Evolutionary conservation across 176 grass and related monocot genomes (phyloP), one percentile per base, ranked within the genome.

Genomic region (Triticum dicoccoides): DNA sequence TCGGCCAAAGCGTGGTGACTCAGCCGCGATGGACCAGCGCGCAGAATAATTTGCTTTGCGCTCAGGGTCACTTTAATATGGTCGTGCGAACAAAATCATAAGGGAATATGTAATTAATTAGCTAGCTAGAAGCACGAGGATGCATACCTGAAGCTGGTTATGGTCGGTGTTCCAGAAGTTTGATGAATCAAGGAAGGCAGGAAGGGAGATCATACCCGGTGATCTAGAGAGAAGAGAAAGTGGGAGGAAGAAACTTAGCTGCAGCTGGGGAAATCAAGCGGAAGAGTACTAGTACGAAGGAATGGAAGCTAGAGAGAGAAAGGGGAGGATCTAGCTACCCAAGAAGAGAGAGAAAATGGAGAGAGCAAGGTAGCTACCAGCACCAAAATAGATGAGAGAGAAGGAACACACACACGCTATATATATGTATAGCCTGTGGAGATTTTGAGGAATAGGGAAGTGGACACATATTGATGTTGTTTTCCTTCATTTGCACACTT

Each of bases 101-200:
- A 41, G 49, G 79, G 41, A 86, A 58, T 25, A 71, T 41, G 11
- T 4, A 39, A 83, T 51, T 75, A 42, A 77, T 47, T 52, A 52
- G 49, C 49, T 6, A 52, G 49, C 49, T 17, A 69, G 25, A 38
- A 42, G 32, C 23, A 20, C 12, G 32, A 52, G 18, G 5, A 61
- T 90, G 86, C 89, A 73, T 74, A 74, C 41, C 71, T 74, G 71
- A 13, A 74, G 12, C 45, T 47, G 45, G 1, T 90, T 80, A 37
- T 90, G 80, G 51, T 90, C 73, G 69, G 51, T 63, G 73, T 64
- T 47, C 84, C 80, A 90, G 86, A 80, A 90, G 86, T 76, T 74
- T 35, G 85, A 87, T 65, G 89, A 82, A 87, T 87, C 89, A 79
- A 65, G 73, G 86, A 79, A 87, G 65, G 70, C 82, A 45, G 80